phyloP scores from a whole-genome alignment of 2,329 filamentous ascomycete species.

The Chaetomiaceae sp. region DNA sequence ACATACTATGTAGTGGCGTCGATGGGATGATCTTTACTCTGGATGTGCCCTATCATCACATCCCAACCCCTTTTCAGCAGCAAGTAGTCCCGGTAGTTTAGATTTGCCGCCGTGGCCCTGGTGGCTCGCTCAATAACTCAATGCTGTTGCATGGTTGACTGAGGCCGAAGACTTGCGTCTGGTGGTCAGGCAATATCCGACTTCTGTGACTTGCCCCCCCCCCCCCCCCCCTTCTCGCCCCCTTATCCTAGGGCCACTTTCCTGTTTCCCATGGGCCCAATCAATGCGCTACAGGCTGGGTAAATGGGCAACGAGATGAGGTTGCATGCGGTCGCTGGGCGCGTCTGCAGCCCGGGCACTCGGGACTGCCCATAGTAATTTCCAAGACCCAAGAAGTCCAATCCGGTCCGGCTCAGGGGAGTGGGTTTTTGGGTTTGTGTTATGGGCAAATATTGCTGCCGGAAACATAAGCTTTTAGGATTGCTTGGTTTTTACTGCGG shows the following conservation, averaged over 20 bases:
- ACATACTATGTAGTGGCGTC: too few relatives aligned
- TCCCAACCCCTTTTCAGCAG: neutral
- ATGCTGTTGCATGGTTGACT: neutral
- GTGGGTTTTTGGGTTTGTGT: neutral
- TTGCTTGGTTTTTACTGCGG: neutral
- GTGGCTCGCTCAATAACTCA: too few relatives aligned
- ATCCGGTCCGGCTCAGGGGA: neutral
- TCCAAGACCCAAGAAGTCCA: neutral
- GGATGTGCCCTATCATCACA: neutral
- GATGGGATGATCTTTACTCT: conserved; percentile 1
- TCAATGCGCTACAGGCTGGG: neutral
- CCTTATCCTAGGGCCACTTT: too few relatives aligned
- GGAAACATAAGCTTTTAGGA: neutral
- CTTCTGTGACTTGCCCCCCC: too few relatives aligned
- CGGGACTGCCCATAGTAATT: neutral
- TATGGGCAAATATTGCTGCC: too few relatives aligned
- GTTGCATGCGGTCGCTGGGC: neutral
- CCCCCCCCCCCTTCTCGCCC: too few relatives aligned
- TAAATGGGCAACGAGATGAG: neutral
- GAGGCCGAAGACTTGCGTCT: neutral
- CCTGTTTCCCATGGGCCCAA: neutral
- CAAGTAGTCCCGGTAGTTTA: conserved; percentile 10
- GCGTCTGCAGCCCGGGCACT: neutral
- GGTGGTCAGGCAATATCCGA: too few relatives aligned
- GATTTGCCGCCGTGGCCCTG: conserved; percentile 16